These are phyloP conservation scores for Pleurotus tuoliensis DNA, from an alignment of 768 basidiomycete genomes.

Conservation along the genomic window DNA sequence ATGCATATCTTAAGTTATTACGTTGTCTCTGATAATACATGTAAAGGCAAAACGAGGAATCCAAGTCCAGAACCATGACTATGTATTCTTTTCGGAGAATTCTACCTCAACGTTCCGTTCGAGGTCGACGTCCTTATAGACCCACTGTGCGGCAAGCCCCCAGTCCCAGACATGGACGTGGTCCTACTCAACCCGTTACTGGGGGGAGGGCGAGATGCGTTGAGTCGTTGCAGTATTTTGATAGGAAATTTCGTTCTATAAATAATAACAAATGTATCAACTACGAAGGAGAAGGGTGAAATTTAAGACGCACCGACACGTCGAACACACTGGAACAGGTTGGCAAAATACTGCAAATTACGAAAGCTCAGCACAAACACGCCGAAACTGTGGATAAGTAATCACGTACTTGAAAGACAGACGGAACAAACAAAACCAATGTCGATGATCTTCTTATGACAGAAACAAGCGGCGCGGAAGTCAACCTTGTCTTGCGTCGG, in stretches of 20 bases:
- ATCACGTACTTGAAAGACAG: slow-evolving; percentile 83
- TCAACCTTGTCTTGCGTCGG: slow-evolving; percentile 96
- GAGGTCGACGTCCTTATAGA: slow-evolving; percentile 11
- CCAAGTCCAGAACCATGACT: too few relatives aligned
- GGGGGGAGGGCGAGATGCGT: slow-evolving; percentile 47
- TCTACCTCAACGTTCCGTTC: slow-evolving; percentile 12
- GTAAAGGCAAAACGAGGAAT: too few relatives aligned
- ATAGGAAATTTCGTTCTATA: slow-evolving; percentile 82
- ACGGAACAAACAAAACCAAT: slow-evolving; percentile 99
- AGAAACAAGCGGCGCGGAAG: slow-evolving; percentile 97
- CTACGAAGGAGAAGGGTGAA: background rate
- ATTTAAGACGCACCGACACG: slow-evolving; percentile 69
- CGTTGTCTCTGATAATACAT: too few relatives aligned
- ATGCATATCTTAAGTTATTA: too few relatives aligned
- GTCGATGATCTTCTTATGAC: slow-evolving; percentile 95
- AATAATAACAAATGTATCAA: too few relatives aligned
- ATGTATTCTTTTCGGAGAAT: background rate
- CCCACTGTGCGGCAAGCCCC: slow-evolving; percentile 14
- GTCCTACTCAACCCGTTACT: slow-evolving; percentile 10
- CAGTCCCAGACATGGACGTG: background rate
- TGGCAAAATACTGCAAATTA: slow-evolving; percentile 80
- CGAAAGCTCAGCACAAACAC: too few relatives aligned
- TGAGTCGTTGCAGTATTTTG: slow-evolving; percentile 83
- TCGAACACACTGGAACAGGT: slow-evolving; percentile 90
- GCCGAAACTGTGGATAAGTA: too few relatives aligned